phyloP scores from a whole-genome alignment of 331 rosid genomes.

The Pyrus hybrid region DNA sequence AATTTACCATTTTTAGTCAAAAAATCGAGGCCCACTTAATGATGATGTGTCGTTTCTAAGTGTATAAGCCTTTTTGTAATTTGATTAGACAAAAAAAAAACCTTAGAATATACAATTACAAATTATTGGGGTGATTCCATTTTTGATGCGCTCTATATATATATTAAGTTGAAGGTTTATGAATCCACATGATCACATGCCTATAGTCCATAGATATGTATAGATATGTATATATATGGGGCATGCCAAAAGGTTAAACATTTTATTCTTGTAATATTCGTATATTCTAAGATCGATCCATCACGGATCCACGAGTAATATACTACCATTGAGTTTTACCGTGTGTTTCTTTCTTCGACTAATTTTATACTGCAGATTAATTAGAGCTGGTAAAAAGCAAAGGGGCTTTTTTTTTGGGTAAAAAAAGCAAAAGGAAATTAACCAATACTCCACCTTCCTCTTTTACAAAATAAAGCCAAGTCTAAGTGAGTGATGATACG shows the following conservation, averaged over 20 bases:
- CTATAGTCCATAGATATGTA: not conserved
- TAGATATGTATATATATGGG: not conserved
- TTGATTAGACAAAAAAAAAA: not conserved
- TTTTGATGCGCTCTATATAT: not conserved
- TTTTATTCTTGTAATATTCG: not conserved
- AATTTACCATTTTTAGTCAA: no score
- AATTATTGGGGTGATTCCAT: not conserved
- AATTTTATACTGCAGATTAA: no score
- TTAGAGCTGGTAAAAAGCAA: no score
- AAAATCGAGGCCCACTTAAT: no score
- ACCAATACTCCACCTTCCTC: no score
- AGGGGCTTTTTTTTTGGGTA: rapidly evolving
- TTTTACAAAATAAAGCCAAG: no score
- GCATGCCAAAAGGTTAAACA: not conserved
- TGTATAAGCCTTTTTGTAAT: not conserved
- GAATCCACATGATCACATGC: slow-evolving; percentile 1
- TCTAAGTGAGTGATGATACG: no score
- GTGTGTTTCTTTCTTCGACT: no score
- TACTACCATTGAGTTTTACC: no score
- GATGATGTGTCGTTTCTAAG: no score
- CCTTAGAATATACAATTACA: not conserved
- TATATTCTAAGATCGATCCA: not conserved
- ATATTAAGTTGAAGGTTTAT: not conserved
- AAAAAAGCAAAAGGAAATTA: no score
- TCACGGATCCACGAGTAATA: not conserved